Conservation (phyloP, 1,284 basidiomycete species). For the Austropuccinia psidii region DNA sequence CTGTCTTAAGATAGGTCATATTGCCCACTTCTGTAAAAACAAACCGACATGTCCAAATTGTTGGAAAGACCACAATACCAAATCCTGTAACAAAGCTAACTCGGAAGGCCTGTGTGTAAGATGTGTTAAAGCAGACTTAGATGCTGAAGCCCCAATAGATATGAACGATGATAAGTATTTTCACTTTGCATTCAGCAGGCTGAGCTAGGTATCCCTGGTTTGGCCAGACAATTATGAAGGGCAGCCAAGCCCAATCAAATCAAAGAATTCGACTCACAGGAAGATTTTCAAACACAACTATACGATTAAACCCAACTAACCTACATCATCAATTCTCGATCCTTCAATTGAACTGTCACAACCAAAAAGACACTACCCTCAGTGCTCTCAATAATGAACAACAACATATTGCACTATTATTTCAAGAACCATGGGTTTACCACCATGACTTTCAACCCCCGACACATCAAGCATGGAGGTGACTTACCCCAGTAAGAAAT, state of each 20-base stretch:
- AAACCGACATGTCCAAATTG: background rate
- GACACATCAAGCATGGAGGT: background rate
- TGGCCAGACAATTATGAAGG: no score
- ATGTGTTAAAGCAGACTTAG: no score
- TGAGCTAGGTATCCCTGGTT: no score
- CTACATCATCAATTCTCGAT: no score
- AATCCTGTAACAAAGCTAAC: no score
- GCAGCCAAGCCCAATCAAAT: no score
- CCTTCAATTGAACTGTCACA: constrained; percentile 15
- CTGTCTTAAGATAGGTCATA: background rate
- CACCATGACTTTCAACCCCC: background rate
- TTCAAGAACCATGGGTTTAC: constrained; percentile 9
- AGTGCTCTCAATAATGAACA: background rate
- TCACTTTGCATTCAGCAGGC: background rate
- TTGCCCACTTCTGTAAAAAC: background rate
- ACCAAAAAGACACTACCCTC: constrained; percentile 16
- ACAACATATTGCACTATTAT: background rate
- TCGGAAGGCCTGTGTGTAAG: no score
- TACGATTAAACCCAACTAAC: no score
- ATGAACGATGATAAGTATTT: background rate
- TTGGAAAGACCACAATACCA: background rate
- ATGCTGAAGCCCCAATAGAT: no score
- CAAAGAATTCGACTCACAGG: no score
- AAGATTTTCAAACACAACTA: no score
- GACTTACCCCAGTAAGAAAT: background rate